Percentiles rank a stretch among this genome's conserved stretches.
These are phyloP conservation scores for Pyronema domesticum DNA, from an alignment of 495 filamentous ascomycete genomes.

Conservation along the genomic window DNA sequence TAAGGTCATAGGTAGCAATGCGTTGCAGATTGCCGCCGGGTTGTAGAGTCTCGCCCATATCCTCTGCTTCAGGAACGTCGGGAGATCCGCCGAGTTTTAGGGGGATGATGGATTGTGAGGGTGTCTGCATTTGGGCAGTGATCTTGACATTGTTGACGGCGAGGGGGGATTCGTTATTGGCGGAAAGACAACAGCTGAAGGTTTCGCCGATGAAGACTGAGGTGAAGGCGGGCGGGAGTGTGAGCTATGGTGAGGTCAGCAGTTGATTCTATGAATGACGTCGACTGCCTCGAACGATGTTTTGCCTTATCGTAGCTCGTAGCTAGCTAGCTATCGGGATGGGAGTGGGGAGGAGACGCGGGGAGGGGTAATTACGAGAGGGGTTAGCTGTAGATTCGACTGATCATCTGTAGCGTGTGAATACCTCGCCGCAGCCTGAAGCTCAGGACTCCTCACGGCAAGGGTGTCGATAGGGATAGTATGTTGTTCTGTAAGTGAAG, in stretches of 20 bases:
- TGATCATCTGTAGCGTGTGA: conserved; percentile 30
- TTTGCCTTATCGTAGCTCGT: neutral
- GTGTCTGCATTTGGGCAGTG: conserved; percentile 87
- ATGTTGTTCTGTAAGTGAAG: conserved; percentile 36
- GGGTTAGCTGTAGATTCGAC: conserved; percentile 37
- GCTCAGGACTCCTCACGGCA: conserved; percentile 9
- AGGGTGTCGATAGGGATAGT: conserved; percentile 10
- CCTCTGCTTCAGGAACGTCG: conserved; percentile 24
- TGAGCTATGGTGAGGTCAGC: conserved; percentile 35
- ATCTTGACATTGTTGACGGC: conserved; percentile 49
- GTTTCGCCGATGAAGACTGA: conserved; percentile 91
- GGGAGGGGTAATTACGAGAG: conserved; percentile 31
- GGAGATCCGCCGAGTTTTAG: conserved; percentile 36
- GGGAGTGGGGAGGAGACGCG: neutral
- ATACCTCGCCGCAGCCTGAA: conserved; percentile 12
- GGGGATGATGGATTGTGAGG: conserved; percentile 37
- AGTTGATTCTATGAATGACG: neutral
- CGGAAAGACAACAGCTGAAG: conserved; percentile 84
- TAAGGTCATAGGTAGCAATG: conserved; percentile 70
- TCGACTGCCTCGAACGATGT: conserved; percentile 4
- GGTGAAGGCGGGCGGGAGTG: conserved; percentile 82
- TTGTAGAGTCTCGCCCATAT: conserved; percentile 34
- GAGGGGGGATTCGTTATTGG: conserved; percentile 54
- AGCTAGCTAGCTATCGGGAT: too few relatives aligned
- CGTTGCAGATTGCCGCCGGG: conserved; percentile 60